Percentiles rank a stretch among this genome's conserved stretches.
These are phyloP conservation scores for Basidiobolus heterosporus DNA, from an alignment of 371 early-diverging fungal species.

Conservation along the genomic window DNA sequence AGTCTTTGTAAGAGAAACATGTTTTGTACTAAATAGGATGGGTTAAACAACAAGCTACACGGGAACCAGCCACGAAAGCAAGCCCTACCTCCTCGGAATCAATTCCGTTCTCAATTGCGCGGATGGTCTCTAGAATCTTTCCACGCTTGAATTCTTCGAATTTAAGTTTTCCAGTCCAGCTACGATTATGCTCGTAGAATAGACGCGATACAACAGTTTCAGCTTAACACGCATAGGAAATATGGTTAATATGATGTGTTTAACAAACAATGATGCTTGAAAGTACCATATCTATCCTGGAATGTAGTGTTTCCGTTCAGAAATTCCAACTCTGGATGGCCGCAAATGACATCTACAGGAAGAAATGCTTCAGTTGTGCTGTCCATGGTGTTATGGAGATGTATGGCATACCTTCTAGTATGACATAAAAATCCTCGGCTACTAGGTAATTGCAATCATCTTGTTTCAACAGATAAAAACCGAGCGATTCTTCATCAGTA, in stretches of 20 bases:
- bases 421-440: conserved; percentile 11
- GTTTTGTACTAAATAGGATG: conserved; percentile 21
- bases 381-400: conserved; percentile 4
- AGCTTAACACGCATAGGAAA: conserved; percentile 9
- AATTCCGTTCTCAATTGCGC: conserved; percentile 39
- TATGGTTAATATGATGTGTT: neutral
- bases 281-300: neutral
- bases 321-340: neutral
- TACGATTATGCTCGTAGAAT: conserved; percentile 51
- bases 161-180: conserved; percentile 50
- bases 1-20: conserved; percentile 84
- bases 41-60: conserved; percentile 12
- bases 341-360: neutral
- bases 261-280: neutral
- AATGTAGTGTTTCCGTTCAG: neutral
- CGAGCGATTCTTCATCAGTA: neutral
- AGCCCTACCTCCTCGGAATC: conserved; percentile 49
- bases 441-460: conserved; percentile 9
- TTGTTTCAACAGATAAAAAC: conserved; percentile 3
- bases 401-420: conserved; percentile 7
- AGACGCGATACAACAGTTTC: conserved; percentile 72
- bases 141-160: conserved; percentile 46
- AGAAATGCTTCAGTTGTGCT: neutral
- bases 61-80: neutral
- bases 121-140: conserved; percentile 34